Base-by-base conservation (phyloP, 148 eudicot species). In the Talinum fruticosum region DNA sequence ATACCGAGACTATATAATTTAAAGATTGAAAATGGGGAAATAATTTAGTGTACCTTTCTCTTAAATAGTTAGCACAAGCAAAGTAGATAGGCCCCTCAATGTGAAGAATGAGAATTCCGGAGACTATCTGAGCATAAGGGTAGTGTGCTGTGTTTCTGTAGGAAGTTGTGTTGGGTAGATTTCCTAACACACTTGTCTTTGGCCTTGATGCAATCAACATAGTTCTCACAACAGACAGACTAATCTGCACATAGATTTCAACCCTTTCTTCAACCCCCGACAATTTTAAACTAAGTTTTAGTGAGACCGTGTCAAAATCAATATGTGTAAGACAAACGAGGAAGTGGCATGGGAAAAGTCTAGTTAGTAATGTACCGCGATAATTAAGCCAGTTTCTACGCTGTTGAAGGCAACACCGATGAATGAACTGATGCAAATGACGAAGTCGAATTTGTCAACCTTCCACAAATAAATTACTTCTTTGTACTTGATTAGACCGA, bases 371-470 rank as follows among this genome's bases (percentile, higher is more conserved):
- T 37, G 41, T 37, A 89, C 93, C 79, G 91, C 91, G 10, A 84
- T 37, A 5, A 83, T 61, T 76, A 90, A 79, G 73, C 93, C 93
- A 6, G 75, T 78, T 59, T 90, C 90, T 16, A 90, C 88, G 67
- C 85, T 84, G 14, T 87, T 83, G 33, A 91, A 89, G 74, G 85
- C 86, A 4, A 89, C 95, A 19, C 92, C 92, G 1, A 85, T 6
- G 67, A 66, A 89, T 1, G 95, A 81, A 13, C 81, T 38, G 5
- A 85, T 49, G 83, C 92, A 91, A 10, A 86, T 77, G 71, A 87
- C 34, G 49, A 91, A 91, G 74, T 91, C 96, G 32, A 86, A 91
- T 37, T 91, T 91, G 83, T 91, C 96, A 16, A 89, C 75, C 65
- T 79, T 80, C 88, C 89, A 91, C 0, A 91, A 79, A 81, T 87